Conservation (phyloP, 108 stramenopile genomes). For the Schizochytrium sp. region DNA sequence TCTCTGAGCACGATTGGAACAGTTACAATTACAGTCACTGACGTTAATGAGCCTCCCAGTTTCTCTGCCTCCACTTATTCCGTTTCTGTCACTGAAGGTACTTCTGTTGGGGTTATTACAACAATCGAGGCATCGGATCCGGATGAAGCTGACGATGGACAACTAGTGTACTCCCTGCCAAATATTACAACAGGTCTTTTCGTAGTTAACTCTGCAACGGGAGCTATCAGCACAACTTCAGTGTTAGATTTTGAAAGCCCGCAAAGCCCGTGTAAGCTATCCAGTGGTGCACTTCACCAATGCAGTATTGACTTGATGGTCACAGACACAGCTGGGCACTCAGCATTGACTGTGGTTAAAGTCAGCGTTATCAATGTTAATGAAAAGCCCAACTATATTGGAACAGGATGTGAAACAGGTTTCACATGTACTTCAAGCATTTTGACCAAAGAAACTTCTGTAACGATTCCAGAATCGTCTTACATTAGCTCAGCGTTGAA, state of each 20-base stretch:
- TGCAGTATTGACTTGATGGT: not conserved
- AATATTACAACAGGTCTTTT: not conserved
- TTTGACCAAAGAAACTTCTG: not conserved
- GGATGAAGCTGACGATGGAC: slow-evolving; percentile 2
- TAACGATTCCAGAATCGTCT: not conserved
- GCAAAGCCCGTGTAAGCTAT: not conserved
- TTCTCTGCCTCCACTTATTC: not conserved
- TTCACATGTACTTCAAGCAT: not conserved
- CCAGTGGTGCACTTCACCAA: slow-evolving; percentile 2
- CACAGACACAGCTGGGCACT: not conserved
- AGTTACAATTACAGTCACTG: slow-evolving; percentile 34
- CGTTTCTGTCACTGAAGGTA: not conserved
- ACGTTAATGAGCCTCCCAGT: slow-evolving; percentile 12
- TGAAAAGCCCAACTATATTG: not conserved
- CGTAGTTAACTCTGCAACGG: not conserved
- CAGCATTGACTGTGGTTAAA: not conserved
- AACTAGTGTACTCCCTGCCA: not conserved
- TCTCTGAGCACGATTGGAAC: not conserved
- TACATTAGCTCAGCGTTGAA: not conserved
- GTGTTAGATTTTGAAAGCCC: not conserved
- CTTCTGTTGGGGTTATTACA: not conserved
- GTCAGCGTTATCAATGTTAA: not conserved
- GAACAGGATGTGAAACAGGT: not conserved
- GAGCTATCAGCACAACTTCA: not conserved
- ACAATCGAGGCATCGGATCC: slow-evolving; percentile 32